Base-by-base conservation (phyloP, 2,329 filamentous ascomycete genomes). In the Zalaria obscura region DNA sequence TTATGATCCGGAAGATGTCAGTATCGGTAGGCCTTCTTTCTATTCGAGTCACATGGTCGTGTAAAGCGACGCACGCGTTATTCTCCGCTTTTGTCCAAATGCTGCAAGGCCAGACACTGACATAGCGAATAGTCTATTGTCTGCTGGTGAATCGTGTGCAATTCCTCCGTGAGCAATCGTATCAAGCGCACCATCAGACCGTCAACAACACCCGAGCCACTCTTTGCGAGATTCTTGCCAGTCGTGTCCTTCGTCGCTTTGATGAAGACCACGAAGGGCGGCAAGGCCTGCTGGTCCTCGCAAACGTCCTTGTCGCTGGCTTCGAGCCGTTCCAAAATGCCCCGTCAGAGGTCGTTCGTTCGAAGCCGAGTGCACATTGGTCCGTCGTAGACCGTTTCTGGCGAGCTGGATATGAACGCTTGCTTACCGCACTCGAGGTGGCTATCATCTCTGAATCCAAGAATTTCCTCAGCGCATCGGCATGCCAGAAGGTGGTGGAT, bases 241-340 rank as follows among this genome's bases (percentile, higher is more conserved):
- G 77, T 44, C 78, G 84, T 45, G 80, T 93, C 36, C 64, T 91
- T 41, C 72, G 85, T 31, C 78, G 82, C 40, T 87, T 84, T 52
- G 80, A 83, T 50, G 84, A 91, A 61, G 79, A 87, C 50, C 77
- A 83, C 44, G 73, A 77, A 9, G 83, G 81, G 4, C 68, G 76
- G 0, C 69, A 78, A 26, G 83, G 83, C 1, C 69, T 91, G 8
- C 66, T 91, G 4, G 66, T 85, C 25, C 69, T 91, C 4, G 77
- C 84, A 4, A 83, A 88, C 50, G 80, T 91, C 28, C 72, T 91
- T 18, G 81, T 93, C 9, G 82, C 83, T 10, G 82, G 83, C 9
- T 91, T 93, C 52, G 80, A 87, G 52, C 84, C 85, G 1, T 91
- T 91, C 52, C 84, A 91, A 60, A 84, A 84, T 49, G 83, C 83